Conservation (phyloP, 805 yeast species). For the Yamadazyma paraphyllophila region DNA sequence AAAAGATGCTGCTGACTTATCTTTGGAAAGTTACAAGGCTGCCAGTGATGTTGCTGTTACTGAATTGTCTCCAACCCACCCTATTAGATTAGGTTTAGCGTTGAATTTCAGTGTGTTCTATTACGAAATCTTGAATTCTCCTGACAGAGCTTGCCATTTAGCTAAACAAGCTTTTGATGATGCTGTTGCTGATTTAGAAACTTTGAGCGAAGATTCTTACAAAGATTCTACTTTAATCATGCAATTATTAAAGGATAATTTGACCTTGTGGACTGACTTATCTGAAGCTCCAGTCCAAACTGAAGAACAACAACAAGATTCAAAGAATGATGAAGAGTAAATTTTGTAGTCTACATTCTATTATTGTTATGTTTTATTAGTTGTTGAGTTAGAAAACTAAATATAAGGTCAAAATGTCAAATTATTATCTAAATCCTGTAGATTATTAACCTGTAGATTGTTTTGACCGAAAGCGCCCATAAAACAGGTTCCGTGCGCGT, state of each 20-base stretch:
- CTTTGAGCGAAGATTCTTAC: slow-evolving; percentile 96
- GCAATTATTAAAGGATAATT: slow-evolving; percentile 98
- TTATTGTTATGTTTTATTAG: slow-evolving; percentile 8
- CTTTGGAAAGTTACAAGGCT: slow-evolving; percentile 90
- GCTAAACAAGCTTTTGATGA: slow-evolving; percentile 99
- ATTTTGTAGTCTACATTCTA: slow-evolving; percentile 3
- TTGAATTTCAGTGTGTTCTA: slow-evolving; percentile 96
- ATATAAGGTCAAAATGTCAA: slow-evolving; percentile 1
- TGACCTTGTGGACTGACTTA: slow-evolving; percentile 98
- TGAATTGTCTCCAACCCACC: slow-evolving; percentile 97
- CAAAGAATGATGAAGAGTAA: slow-evolving; percentile 17
- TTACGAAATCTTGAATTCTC: slow-evolving; percentile 96
- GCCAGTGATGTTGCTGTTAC: slow-evolving; percentile 97
- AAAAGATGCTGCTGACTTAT: slow-evolving; percentile 86
- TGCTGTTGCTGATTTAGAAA: slow-evolving; percentile 97
- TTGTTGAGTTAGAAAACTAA: slow-evolving; percentile 10
- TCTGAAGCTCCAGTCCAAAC: slow-evolving; percentile 62
- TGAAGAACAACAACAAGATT: slow-evolving; percentile 27
- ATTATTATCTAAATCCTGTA: too few species aligned
- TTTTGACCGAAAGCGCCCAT: background rate
- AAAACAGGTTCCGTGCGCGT: background rate
- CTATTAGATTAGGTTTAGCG: slow-evolving; percentile 96
- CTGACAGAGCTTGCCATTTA: slow-evolving; percentile 97
- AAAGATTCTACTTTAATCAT: slow-evolving; percentile 97
- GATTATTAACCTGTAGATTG: too few species aligned